Evolutionary conservation across 495 filamentous ascomycete genomes (phyloP).

Genomic region (Podospora fimiseda): DNA sequence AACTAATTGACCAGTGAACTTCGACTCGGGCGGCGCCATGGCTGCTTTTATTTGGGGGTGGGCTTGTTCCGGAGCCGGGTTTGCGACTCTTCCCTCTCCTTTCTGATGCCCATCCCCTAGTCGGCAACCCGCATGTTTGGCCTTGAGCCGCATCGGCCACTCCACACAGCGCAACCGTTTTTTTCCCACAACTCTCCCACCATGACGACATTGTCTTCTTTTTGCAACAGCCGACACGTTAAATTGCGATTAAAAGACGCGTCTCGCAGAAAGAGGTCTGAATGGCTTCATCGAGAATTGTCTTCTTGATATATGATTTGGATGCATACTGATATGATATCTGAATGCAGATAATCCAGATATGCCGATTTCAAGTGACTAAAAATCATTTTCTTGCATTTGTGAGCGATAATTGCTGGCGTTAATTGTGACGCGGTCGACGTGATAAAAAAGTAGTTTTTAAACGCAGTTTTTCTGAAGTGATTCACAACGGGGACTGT

Average conservation of each 20-base stretch:
- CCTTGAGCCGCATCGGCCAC: slow-evolving; percentile 27
- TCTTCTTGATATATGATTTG: too few species aligned
- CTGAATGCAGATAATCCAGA: not conserved
- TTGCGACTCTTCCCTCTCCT: too few species aligned
- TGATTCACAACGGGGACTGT: slow-evolving; percentile 27
- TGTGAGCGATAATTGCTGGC: slow-evolving; percentile 11
- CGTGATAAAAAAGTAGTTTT: not conserved
- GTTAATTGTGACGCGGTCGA: slow-evolving; percentile 17
- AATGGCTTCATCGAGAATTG: slow-evolving; percentile 1
- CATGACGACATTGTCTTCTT: slow-evolving; percentile 26
- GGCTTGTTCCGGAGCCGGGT: slow-evolving; percentile 5
- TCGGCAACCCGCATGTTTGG: slow-evolving; percentile 2
- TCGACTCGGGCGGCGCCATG: not conserved
- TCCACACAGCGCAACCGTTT: slow-evolving; percentile 20
- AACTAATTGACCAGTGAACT: not conserved
- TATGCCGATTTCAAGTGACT: not conserved
- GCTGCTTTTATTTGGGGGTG: not conserved
- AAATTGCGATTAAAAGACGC: slow-evolving; percentile 21
- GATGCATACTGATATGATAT: not conserved
- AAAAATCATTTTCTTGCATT: not conserved
- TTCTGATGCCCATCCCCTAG: not conserved
- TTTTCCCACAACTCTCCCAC: not conserved
- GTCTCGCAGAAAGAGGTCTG: slow-evolving; percentile 3
- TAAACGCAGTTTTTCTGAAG: slow-evolving; percentile 23
- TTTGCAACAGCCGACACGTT: slow-evolving; percentile 13